Evolutionary conservation across 257 asterid species (phyloP), one percentile per base, ranked within the genome.

Genomic region (Ilex asprella): DNA sequence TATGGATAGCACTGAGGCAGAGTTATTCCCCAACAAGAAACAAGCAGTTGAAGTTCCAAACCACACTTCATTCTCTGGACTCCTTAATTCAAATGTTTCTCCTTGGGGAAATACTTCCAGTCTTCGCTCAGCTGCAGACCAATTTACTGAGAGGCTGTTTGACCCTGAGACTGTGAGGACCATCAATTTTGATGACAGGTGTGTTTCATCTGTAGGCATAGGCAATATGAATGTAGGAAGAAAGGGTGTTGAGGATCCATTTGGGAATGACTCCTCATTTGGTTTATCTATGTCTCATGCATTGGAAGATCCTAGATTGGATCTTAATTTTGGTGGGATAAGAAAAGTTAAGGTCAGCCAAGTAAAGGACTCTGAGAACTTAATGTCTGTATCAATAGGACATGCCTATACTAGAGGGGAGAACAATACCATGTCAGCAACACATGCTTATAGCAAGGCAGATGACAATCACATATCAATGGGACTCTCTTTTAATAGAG

Each of bases 1-100:
- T 58, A 35, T 70, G 75, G 75, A 70, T 30, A 64, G 75, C 7
- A 21, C 58, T 57, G 70, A 70, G 69, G 69, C 67, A 35, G 75
- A 70, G 53, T 43, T 64, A 41, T 61, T 63, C 58, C 75, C 70
- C 29, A 70, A 70, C 55, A 63, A 70, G 54, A 70, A 70, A 46
- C 75, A 58, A 63, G 70, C 61, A 39, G 46, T 59, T 12, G 70
- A 70, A 50, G 57, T 52, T 32, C 59, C 75, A 49, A 70, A 63
- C 60, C 63, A 52, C 30, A 64, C 56, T 63, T 70, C 70, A 47
- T 70, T 70, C 39, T 12, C 75, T 39, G 75, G 70, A 39, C 63
- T 70, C 50, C 56, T 51, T 49, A 63, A 56, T 70, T 64, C 75
- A n/a, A 64, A 58, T 16, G 35, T 58, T 53, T 30, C 65, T 51